Evolutionary conservation across 176 grass and related monocot genomes (phyloP).

Genomic region (Ananas comosus): DNA sequence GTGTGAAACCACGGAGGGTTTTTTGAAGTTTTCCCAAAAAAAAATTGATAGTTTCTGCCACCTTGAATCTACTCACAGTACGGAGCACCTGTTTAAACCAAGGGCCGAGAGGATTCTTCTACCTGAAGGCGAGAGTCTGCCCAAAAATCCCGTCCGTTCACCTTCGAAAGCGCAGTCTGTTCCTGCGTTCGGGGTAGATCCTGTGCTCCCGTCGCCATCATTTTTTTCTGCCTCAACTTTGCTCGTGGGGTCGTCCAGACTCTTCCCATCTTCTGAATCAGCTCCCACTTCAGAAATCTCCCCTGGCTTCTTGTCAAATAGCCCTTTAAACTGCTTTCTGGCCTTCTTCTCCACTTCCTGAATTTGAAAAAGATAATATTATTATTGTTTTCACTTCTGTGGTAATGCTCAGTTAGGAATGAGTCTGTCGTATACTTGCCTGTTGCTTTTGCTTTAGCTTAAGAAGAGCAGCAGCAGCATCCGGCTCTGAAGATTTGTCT

Average conservation of each 20-base stretch:
- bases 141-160: constrained; percentile 45
- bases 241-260: background rate
- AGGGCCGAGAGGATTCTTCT: constrained; percentile 53
- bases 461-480: constrained; percentile 64
- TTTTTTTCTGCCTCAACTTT: constrained; percentile 19
- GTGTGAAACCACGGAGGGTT: no score
- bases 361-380: constrained; percentile 1
- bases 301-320: constrained; percentile 95
- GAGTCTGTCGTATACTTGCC: constrained; percentile 26
- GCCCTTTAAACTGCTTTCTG: constrained; percentile 92
- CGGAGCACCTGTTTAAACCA: constrained; percentile 68
- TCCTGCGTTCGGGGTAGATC: background rate
- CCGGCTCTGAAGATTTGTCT: constrained; percentile 71
- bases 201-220: constrained; percentile 10
- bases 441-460: constrained; percentile 78
- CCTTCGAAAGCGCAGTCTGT: constrained; percentile 41
- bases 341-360: constrained; percentile 75
- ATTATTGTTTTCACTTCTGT: no score
- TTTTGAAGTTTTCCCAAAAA: no score
- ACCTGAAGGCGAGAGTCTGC: constrained; percentile 50
- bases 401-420: background rate
- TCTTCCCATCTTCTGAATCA: constrained; percentile 24
- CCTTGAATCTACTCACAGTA: constrained; percentile 39
- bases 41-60: background rate
- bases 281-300: constrained; percentile 61